Conservation (phyloP, 1,139 yeast genomes). For the Pichia sp. region DNA sequence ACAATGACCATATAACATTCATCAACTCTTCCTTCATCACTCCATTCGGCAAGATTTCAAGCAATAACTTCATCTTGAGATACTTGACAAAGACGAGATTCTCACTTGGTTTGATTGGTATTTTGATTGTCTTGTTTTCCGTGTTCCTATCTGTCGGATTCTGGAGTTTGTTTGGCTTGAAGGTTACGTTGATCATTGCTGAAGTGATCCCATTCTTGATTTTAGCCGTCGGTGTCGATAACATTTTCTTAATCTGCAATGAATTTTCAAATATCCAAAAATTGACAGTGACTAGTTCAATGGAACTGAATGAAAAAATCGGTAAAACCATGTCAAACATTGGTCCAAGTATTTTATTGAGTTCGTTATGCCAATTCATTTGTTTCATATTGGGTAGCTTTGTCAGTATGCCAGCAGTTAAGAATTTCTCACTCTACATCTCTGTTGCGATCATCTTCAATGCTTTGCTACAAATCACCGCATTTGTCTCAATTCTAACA, state of each 20-base stretch:
- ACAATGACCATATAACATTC: constrained; percentile 3
- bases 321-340: constrained; percentile 64
- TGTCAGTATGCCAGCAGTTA: constrained; percentile 95
- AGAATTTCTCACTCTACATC: constrained; percentile 87
- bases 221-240: constrained; percentile 93
- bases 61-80: constrained; percentile 22
- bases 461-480: constrained; percentile 75
- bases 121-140: constrained; percentile 73
- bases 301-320: constrained; percentile 49
- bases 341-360: constrained; percentile 84
- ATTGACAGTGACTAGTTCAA: constrained; percentile 41
- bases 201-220: constrained; percentile 96
- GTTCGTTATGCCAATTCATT: constrained; percentile 71
- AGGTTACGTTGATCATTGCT: constrained; percentile 89
- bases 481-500: constrained; percentile 70
- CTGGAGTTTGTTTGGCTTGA: constrained; percentile 71
- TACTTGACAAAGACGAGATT: constrained; percentile 61
- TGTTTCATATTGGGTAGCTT: constrained; percentile 78
- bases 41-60: constrained; percentile 15
- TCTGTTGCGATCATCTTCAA: constrained; percentile 84
- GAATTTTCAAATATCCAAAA: constrained; percentile 59
- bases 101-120: constrained; percentile 77
- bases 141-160: constrained; percentile 81
- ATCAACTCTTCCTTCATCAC: constrained; percentile 12
- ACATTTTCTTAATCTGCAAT: constrained; percentile 81